Percentiles rank a stretch among this genome's conserved stretches.
Conservation (phyloP, 129 eudicot genomes). For the Centaurea solstitialis region DNA sequence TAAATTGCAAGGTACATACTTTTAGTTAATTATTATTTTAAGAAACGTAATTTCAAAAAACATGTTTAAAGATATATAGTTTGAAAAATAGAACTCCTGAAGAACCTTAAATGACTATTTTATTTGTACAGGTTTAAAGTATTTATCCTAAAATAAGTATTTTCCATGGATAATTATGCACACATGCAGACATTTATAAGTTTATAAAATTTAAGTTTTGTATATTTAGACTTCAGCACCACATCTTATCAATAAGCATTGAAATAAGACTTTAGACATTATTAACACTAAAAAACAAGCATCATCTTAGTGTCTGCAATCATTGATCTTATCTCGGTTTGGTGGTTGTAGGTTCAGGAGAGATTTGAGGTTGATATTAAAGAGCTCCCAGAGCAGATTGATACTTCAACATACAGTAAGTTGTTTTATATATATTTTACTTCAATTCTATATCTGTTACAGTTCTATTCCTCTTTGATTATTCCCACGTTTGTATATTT, state of each 20-base stretch:
- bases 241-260: neutral
- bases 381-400: slow-evolving; percentile 98
- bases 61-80: neutral
- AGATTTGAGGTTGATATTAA: slow-evolving; percentile 96
- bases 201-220: neutral
- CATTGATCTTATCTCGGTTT: slow-evolving; percentile 8
- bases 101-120: no score
- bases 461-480: neutral
- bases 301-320: neutral
- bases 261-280: neutral
- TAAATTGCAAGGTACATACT: no score
- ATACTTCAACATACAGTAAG: slow-evolving; percentile 90
- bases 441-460: no score
- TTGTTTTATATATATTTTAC: neutral
- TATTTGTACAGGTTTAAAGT: no score
- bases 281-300: neutral
- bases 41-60: no score
- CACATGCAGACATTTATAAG: neutral
- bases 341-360: slow-evolving; percentile 82
- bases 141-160: no score
- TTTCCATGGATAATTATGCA: no score
- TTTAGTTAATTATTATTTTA: neutral
- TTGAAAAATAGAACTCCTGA: no score
- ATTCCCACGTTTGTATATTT: neutral
- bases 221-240: neutral